Evolutionary conservation across 148 eudicot genomes (phyloP).

Genomic region (Suaeda aralocaspica): DNA sequence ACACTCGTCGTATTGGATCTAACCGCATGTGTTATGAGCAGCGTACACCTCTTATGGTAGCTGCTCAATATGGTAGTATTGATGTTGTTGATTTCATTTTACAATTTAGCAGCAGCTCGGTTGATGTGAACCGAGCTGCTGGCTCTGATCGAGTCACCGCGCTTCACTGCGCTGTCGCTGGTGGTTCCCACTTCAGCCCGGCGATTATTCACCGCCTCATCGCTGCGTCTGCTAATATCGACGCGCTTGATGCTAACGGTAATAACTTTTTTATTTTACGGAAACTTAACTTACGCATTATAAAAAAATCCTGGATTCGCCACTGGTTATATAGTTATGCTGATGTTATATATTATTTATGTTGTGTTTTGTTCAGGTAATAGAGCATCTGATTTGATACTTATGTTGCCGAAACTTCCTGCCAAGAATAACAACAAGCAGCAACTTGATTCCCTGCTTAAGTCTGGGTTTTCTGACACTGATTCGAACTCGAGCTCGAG

Average conservation of each 20-base stretch:
- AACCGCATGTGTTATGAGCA: constrained; percentile 66
- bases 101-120: constrained; percentile 17
- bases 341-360: too few relatives aligned
- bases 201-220: constrained; percentile 45
- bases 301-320: too few relatives aligned
- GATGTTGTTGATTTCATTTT: constrained; percentile 49
- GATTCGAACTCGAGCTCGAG: constrained; percentile 12
- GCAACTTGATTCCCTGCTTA: constrained; percentile 41
- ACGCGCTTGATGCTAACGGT: constrained; percentile 51
- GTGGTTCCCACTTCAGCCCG: constrained; percentile 43
- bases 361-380: constrained; percentile 19
- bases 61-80: constrained; percentile 63
- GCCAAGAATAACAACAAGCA: constrained; percentile 25
- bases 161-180: constrained; percentile 82
- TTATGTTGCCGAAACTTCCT: constrained; percentile 32
- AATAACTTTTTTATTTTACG: not conserved
- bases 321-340: too few relatives aligned
- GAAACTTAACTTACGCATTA: too few relatives aligned
- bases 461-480: constrained; percentile 19
- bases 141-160: constrained; percentile 75
- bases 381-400: constrained; percentile 55
- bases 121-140: constrained; percentile 53
- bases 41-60: constrained; percentile 82
- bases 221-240: constrained; percentile 45
- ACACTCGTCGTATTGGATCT: constrained; percentile 64